Conservation (phyloP, 257 asterid genomes). For the Fraxinus excelsior region DNA sequence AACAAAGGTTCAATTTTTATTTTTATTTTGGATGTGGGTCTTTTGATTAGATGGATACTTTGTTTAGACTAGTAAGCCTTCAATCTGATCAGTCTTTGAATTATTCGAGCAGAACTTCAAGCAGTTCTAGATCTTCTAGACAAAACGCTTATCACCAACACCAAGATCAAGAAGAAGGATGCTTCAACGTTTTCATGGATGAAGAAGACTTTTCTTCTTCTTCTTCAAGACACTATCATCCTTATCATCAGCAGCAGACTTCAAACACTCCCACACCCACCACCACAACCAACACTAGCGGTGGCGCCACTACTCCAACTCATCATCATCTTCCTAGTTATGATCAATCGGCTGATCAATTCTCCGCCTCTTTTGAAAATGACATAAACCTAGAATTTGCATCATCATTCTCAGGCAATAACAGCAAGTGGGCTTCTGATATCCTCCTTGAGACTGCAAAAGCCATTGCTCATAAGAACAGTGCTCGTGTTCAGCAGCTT, state of each 20-base stretch:
- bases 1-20: conserved; percentile 19
- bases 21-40: conserved; percentile 55
- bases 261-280: conserved; percentile 49
- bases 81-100: conserved; percentile 82
- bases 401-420: conserved; percentile 42
- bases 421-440: conserved; percentile 67
- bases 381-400: conserved; percentile 62
- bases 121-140: conserved; percentile 71
- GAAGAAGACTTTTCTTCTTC: conserved; percentile 90
- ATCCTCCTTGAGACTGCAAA: conserved; percentile 68
- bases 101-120: conserved; percentile 68
- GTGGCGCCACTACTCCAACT: conserved; percentile 30
- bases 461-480: conserved; percentile 66
- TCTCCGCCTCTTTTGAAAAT: conserved; percentile 42
- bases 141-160: conserved; percentile 46
- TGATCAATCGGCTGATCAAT: conserved; percentile 36
- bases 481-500: conserved; percentile 71
- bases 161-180: conserved; percentile 63
- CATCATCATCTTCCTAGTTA: conserved; percentile 33
- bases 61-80: conserved; percentile 83
- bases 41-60: conserved; percentile 81
- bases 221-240: conserved; percentile 60
- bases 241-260: conserved; percentile 24
- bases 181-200: conserved; percentile 98
- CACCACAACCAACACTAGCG: conserved; percentile 19